Evolutionary conservation across 2,329 filamentous ascomycete genomes (phyloP).

Genomic region (Apiospora saccharicola): DNA sequence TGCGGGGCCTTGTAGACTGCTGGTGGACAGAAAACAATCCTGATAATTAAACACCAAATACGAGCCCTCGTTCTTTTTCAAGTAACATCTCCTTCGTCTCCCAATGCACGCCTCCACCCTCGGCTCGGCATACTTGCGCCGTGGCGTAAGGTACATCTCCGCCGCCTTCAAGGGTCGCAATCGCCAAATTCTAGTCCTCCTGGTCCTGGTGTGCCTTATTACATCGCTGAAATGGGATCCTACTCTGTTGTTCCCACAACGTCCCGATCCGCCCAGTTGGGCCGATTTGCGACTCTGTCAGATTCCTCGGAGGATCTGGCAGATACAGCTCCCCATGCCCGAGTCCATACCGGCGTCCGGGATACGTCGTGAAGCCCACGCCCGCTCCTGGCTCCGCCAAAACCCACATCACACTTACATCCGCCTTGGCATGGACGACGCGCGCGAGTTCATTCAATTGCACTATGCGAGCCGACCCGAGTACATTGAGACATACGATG

Average conservation of each 20-base stretch:
- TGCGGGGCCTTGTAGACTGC: no score
- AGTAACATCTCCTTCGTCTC: background rate
- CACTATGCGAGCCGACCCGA: background rate
- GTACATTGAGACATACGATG: conserved; percentile 27
- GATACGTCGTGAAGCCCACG: background rate
- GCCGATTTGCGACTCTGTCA: background rate
- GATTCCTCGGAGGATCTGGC: background rate
- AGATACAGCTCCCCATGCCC: background rate
- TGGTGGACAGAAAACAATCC: background rate
- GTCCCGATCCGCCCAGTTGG: background rate
- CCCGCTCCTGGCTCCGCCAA: background rate
- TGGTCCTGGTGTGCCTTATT: background rate
- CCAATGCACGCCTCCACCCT: background rate
- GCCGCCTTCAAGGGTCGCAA: background rate
- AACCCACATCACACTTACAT: background rate
- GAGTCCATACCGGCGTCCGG: background rate
- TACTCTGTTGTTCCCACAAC: background rate
- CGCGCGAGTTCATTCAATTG: background rate
- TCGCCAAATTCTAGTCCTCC: background rate
- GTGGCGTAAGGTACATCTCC: background rate
- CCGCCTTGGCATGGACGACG: background rate
- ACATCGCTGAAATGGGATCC: background rate
- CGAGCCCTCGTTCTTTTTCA: background rate
- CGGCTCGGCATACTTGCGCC: background rate
- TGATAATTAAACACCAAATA: background rate